phyloP scores from a whole-genome alignment of 805 yeast genomes.

The Candida fluviatilis region DNA sequence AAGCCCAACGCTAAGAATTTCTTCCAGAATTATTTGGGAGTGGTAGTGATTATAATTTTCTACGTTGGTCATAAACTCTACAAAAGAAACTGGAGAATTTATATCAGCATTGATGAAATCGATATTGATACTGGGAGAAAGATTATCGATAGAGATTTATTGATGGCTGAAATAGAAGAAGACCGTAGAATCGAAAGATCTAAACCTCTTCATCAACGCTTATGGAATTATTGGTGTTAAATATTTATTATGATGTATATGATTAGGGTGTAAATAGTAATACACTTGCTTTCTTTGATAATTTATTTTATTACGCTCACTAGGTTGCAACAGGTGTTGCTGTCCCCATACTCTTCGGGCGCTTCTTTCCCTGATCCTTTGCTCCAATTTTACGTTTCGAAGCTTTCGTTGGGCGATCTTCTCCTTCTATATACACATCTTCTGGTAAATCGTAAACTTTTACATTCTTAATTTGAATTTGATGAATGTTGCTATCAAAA shows the following conservation, averaged over 20 bases:
- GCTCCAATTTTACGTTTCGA: slow-evolving; percentile 32
- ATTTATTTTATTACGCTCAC: not conserved
- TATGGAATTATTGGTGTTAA: slow-evolving; percentile 19
- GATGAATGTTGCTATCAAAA: slow-evolving; percentile 57
- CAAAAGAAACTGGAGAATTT: slow-evolving; percentile 28
- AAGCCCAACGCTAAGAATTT: slow-evolving; percentile 27
- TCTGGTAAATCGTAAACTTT: slow-evolving; percentile 75
- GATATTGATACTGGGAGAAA: slow-evolving; percentile 37
- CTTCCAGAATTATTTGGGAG: slow-evolving; percentile 36
- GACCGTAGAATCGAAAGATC: slow-evolving; percentile 21
- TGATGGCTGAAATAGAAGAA: slow-evolving; percentile 33
- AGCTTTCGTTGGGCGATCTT: slow-evolving; percentile 63
- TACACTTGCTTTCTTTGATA: too few relatives aligned
- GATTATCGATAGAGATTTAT: slow-evolving; percentile 24
- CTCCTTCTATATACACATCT: slow-evolving; percentile 77
- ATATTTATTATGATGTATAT: slow-evolving; percentile 18
- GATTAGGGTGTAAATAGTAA: not conserved
- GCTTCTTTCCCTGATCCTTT: slow-evolving; percentile 12
- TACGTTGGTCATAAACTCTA: slow-evolving; percentile 39
- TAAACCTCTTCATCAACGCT: slow-evolving; percentile 18
- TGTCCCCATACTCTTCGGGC: slow-evolving; percentile 19
- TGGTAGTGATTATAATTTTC: slow-evolving; percentile 25
- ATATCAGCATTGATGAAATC: slow-evolving; percentile 26
- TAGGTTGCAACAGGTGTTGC: slow-evolving; percentile 7
- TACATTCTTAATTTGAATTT: slow-evolving; percentile 61